A percentile compares a stretch with the other conserved stretches of the same genome.
phyloP scores from a whole-genome alignment of 108 stramenopile species.

The Cyclotella cryptica region DNA sequence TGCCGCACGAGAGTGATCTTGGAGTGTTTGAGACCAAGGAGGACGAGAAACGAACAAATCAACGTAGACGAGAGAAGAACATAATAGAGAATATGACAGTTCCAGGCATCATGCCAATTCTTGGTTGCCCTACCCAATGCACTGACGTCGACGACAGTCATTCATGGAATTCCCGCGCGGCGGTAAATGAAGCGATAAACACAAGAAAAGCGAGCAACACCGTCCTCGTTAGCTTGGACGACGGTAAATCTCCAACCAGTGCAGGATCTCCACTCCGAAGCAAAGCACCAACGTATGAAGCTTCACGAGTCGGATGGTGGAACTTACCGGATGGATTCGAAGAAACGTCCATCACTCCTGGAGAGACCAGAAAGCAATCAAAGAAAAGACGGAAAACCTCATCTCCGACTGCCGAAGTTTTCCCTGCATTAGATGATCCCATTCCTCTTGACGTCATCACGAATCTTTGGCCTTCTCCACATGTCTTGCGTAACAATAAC shows the following conservation, averaged over 20 bases:
- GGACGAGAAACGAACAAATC: constrained; percentile 71
- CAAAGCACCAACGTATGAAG: constrained; percentile 43
- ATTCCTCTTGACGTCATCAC: constrained; percentile 63
- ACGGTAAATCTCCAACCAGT: constrained; percentile 8
- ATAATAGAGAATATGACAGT: constrained; percentile 75
- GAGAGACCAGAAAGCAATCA: constrained; percentile 10
- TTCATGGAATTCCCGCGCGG: constrained; percentile 76
- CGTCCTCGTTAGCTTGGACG: constrained; percentile 43
- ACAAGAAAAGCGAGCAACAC: constrained; percentile 36
- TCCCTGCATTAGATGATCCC: constrained; percentile 59
- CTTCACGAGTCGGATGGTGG: constrained; percentile 61
- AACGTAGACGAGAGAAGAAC: constrained; percentile 65
- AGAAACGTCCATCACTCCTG: constrained; percentile 7
- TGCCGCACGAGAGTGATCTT: constrained; percentile 83
- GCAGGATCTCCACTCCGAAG: background rate
- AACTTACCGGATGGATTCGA: constrained; percentile 49
- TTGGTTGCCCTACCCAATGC: constrained; percentile 84
- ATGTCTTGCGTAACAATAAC: constrained; percentile 71
- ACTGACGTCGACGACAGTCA: constrained; percentile 81
- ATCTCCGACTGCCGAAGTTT: constrained; percentile 47
- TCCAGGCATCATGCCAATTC: constrained; percentile 78
- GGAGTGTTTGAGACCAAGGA: constrained; percentile 85
- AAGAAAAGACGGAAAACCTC: background rate
- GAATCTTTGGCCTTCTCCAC: constrained; percentile 67
- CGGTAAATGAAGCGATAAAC: constrained; percentile 22